These are phyloP conservation scores for Gleditsia sinensis DNA, from an alignment of 306 rosid species.

Conservation along the genomic window DNA sequence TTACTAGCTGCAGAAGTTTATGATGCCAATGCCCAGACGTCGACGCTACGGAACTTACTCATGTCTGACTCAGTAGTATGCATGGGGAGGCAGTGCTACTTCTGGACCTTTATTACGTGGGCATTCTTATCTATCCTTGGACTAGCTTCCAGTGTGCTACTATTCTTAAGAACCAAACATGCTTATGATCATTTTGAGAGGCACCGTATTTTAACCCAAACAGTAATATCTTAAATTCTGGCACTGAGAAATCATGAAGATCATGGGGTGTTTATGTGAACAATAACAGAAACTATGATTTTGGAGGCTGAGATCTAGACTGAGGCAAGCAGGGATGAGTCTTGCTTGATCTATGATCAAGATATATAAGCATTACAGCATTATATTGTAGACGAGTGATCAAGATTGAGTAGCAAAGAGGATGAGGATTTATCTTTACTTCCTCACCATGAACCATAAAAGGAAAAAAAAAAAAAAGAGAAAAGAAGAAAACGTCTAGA, in stretches of 20 bases:
- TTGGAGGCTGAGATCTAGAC: conserved; percentile 6
- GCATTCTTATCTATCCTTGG: conserved; percentile 80
- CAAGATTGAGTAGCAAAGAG: not conserved
- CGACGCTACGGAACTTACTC: conserved; percentile 24
- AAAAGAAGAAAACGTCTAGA: not conserved
- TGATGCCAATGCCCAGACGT: conserved; percentile 51
- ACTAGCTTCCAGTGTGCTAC: conserved; percentile 55
- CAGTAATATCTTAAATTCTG: conserved; percentile 26
- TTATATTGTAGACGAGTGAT: not conserved
- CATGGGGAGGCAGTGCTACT: conserved; percentile 84
- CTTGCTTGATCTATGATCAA: too few relatives aligned
- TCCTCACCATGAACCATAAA: not conserved
- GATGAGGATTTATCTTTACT: conserved; percentile 15
- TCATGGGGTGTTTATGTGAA: conserved; percentile 1
- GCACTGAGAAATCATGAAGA: not conserved
- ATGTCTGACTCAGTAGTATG: conserved; percentile 58
- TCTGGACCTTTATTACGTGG: conserved; percentile 79
- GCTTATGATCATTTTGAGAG: conserved; percentile 75
- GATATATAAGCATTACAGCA: not conserved
- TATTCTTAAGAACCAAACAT: conserved; percentile 75
- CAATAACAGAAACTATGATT: conserved; percentile 11
- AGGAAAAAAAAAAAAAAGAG: not conserved
- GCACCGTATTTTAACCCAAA: conserved; percentile 55
- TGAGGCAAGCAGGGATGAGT: conserved; percentile 7
- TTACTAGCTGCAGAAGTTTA: conserved; percentile 74